phyloP scores from a whole-genome alignment of 208 protist genomes.

The Acanthamoeba royreba region DNA sequence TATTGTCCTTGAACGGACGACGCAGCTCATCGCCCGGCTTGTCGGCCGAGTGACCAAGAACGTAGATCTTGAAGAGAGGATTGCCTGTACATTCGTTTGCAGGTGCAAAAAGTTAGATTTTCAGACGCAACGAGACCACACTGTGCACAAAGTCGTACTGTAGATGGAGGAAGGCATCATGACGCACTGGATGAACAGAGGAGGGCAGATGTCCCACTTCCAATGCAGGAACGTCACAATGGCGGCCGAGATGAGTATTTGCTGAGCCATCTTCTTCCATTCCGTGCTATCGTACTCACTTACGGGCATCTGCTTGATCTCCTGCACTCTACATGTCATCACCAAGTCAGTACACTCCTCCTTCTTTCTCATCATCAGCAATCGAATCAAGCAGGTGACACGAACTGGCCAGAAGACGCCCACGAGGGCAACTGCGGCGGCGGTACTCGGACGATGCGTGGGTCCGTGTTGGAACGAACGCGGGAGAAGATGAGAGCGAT shows the following conservation, averaged over 20 bases:
- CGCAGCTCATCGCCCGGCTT: not conserved
- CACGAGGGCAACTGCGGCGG: not conserved
- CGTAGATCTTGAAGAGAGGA: not conserved
- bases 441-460: not conserved
- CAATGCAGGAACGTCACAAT: not conserved
- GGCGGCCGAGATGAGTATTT: not conserved
- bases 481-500: not conserved
- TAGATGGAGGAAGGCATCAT: not conserved
- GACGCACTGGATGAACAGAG: not conserved
- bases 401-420: not conserved
- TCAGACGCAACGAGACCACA: not conserved
- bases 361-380: not conserved
- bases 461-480: not conserved
- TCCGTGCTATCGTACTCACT: not conserved
- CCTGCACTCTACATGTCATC: not conserved
- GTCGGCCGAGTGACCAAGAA: not conserved
- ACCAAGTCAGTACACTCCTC: not conserved
- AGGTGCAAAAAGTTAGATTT: not conserved
- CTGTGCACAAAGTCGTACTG: not conserved
- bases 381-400: not conserved
- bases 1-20: not conserved
- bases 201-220: conserved; percentile 4
- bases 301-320: not conserved
- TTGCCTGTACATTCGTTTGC: not conserved
- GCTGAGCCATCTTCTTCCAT: not conserved